These are phyloP conservation scores for Aspergillus intermedius DNA, from an alignment of 2,329 filamentous ascomycete genomes.

Conservation along the genomic window DNA sequence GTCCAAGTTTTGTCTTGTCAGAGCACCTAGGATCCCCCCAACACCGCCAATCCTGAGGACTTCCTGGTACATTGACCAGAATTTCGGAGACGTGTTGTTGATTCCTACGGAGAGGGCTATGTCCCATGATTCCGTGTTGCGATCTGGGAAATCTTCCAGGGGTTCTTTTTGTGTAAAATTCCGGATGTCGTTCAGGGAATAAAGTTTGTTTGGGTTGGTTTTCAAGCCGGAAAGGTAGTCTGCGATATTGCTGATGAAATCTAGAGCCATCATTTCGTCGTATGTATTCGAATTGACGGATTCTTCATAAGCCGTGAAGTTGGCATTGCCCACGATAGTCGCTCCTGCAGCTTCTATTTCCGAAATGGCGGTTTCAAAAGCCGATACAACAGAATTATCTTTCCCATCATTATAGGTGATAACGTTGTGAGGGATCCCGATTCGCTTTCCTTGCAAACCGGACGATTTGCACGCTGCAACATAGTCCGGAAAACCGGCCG, in stretches of 20 bases:
- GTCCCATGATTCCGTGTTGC: slow-evolving; percentile 56
- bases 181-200: slow-evolving; percentile 45
- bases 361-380: slow-evolving; percentile 52
- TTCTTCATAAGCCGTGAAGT: slow-evolving; percentile 49
- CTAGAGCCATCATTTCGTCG: slow-evolving; percentile 45
- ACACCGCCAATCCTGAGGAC: slow-evolving; percentile 50
- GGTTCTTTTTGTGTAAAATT: slow-evolving; percentile 50
- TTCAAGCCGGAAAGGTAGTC: slow-evolving; percentile 51
- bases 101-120: slow-evolving; percentile 45
- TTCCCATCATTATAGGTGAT: slow-evolving; percentile 36
- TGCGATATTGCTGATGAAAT: slow-evolving; percentile 54
- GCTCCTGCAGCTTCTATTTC: slow-evolving; percentile 53
- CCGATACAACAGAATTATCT: slow-evolving; percentile 40
- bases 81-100: slow-evolving; percentile 51
- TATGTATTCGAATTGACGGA: slow-evolving; percentile 20
- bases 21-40: slow-evolving; percentile 55
- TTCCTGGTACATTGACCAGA: slow-evolving; percentile 52
- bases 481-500: slow-evolving; percentile 51
- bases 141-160: slow-evolving; percentile 53
- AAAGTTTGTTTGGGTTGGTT: slow-evolving; percentile 53
- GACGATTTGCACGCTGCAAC: slow-evolving; percentile 50
- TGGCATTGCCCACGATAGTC: slow-evolving; percentile 53
- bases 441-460: slow-evolving; percentile 51
- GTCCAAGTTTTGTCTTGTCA: slow-evolving; percentile 52
- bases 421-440: slow-evolving; percentile 59